Base-by-base conservation (phyloP, 2,329 filamentous ascomycete species). In the Hymenoscyphus scutula region DNA sequence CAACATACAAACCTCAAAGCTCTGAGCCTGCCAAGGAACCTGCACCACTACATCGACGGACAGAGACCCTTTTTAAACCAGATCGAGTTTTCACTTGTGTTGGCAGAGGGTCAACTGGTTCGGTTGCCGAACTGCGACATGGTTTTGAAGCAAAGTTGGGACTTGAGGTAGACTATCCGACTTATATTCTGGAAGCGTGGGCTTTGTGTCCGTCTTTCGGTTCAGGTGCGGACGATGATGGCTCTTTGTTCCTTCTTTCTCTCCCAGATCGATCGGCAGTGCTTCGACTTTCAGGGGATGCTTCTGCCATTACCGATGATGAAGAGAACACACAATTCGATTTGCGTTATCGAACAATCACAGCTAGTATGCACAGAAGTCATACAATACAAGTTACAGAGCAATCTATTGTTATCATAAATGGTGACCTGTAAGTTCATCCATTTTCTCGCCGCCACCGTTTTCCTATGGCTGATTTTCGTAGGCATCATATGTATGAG, bases 81-180 rank as follows among this genome's bases (percentile, higher is more conserved):
- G 84, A 88, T 68, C 80, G 82, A 27, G 72, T 92, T 15, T 92
- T 90, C 74, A 83, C 84, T 25, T 88, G 86, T 53, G 87, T 87
- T 23, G 87, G 89, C 0, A 84, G 84, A 67, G 86, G 86, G 0
- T 75, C 77, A 1, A 82, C 80, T 32, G 89, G 89, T 10, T 82
- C 83, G 7, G 77, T 94, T 27, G 84, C 85, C 2, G 89, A 94
- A 70, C 80, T 91, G 65, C 83, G 89, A 65, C 80, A 86, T 73
- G 90, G 91, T 3, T 76, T 91, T 30, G 85, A 89, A 70, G 90
- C 89, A 19, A 85, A 83, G 61, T 84, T 91, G 67, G 85, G 83
- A 1, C 70, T 85, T 5, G 82, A 86, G 25, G 76, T 86, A 11
- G 81, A 84, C 25, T 81, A 79, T 53, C 76, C 76, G 7, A 76